A percentile compares a stretch with the other conserved stretches of the same genome.
Conservation (phyloP, 2,329 filamentous ascomycete genomes). For the Curvularia sp. region DNA sequence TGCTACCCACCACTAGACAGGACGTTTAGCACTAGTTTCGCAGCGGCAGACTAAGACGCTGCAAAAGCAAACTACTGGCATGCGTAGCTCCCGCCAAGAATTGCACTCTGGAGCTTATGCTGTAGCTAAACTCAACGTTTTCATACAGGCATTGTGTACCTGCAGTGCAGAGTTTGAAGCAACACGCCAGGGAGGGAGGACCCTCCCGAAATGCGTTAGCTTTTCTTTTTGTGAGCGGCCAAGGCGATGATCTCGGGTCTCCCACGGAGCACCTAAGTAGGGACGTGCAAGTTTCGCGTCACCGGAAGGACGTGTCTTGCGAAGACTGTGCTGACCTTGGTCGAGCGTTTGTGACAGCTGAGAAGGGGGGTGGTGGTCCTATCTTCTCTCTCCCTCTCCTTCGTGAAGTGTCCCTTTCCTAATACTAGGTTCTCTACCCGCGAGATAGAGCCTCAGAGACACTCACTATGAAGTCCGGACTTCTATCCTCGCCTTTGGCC, state of each 20-base stretch:
- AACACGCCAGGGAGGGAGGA: slow-evolving; percentile 3
- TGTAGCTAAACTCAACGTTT: slow-evolving; percentile 9
- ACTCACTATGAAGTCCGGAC: slow-evolving; percentile 30
- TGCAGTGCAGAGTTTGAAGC: slow-evolving; percentile 13
- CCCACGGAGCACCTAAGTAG: slow-evolving; percentile 20
- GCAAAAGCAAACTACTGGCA: slow-evolving; percentile 5
- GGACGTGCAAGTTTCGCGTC: slow-evolving; percentile 9
- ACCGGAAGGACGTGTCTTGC: slow-evolving; percentile 11
- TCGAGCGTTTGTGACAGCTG: slow-evolving; percentile 3
- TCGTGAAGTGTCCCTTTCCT: slow-evolving; percentile 7
- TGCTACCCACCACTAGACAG: neutral
- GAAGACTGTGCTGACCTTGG: slow-evolving; percentile 10
- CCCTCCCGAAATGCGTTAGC: slow-evolving; percentile 4
- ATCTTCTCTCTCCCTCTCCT: neutral
- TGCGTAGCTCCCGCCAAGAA: slow-evolving; percentile 1
- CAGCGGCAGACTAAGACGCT: slow-evolving; percentile 5
- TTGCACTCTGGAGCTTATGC: slow-evolving; percentile 1
- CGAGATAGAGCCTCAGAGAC: slow-evolving; percentile 6
- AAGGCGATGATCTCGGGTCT: slow-evolving; percentile 31
- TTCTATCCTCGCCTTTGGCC: slow-evolving; percentile 23
- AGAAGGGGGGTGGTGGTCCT: neutral
- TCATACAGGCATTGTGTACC: slow-evolving; percentile 1
- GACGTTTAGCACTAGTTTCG: slow-evolving; percentile 9
- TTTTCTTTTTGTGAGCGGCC: slow-evolving; percentile 11
- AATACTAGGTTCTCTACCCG: slow-evolving; percentile 7